Conservation (phyloP, 371 early-diverging fungal species). For the Mortierella sp. region DNA sequence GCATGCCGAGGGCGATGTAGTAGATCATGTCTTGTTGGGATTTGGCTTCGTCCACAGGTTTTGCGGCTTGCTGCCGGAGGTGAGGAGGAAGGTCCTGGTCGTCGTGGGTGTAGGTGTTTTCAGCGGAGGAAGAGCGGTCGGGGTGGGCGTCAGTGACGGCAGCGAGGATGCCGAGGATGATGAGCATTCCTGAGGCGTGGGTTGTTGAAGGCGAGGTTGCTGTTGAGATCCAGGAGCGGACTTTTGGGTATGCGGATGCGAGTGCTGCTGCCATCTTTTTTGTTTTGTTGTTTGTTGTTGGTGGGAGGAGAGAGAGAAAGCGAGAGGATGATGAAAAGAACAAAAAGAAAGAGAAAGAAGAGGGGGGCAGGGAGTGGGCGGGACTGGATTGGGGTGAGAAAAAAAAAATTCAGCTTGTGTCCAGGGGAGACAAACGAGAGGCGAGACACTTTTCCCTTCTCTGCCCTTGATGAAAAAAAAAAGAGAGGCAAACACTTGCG, state of each 20-base stretch:
- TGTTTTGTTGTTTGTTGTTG: slow-evolving; percentile 11
- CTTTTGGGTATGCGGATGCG: slow-evolving; percentile 37
- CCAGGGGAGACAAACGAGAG: too few relatives aligned
- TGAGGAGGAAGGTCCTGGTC: background rate
- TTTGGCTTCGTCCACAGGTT: slow-evolving; percentile 15
- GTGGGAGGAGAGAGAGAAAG: background rate
- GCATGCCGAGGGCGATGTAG: slow-evolving; percentile 55
- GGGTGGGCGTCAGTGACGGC: slow-evolving; percentile 45
- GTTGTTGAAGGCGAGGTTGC: slow-evolving; percentile 50
- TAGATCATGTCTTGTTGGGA: slow-evolving; percentile 45
- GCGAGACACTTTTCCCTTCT: background rate
- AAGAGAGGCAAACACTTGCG: background rate
- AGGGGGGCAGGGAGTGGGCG: background rate
- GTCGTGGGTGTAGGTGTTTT: background rate
- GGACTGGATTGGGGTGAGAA: background rate
- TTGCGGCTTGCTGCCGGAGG: background rate
- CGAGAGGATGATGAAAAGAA: background rate
- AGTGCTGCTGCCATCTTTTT: slow-evolving; percentile 29
- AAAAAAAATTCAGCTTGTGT: background rate
- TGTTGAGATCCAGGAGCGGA: slow-evolving; percentile 43
- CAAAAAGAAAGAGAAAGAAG: background rate
- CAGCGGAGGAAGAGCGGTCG: slow-evolving; percentile 2
- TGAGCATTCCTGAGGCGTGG: slow-evolving; percentile 57
- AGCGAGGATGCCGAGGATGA: slow-evolving; percentile 53
- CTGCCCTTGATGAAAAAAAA: background rate